phyloP scores from a whole-genome alignment of 352 stramenopile species.

The Globisporangium ultimum region DNA sequence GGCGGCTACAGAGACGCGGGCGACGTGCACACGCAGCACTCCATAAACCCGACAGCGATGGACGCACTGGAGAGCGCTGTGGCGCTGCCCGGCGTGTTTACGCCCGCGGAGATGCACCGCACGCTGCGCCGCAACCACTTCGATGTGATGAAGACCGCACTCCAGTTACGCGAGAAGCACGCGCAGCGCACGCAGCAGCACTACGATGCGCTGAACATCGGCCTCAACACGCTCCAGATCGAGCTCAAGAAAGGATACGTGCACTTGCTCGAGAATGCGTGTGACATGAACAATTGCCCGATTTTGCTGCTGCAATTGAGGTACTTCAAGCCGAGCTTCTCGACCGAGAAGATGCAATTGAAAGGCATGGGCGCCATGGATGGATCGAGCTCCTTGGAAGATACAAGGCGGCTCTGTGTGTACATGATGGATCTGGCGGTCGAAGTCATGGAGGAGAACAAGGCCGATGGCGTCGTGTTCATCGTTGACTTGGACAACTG shows the following conservation, averaged over 20 bases:
- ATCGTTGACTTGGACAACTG: conserved; percentile 60
- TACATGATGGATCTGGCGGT: conserved; percentile 78
- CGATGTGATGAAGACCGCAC: conserved; percentile 66
- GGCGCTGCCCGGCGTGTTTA: conserved; percentile 59
- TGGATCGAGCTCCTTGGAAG: conserved; percentile 61
- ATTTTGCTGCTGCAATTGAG: conserved; percentile 59
- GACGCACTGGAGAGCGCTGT: conserved; percentile 67
- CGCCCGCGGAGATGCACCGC: conserved; percentile 43
- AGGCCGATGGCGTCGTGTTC: conserved; percentile 60
- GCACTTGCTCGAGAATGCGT: conserved; percentile 61
- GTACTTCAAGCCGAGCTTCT: conserved; percentile 63
- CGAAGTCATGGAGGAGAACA: conserved; percentile 67
- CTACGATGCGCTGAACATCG: conserved; percentile 65
- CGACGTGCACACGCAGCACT: conserved; percentile 26
- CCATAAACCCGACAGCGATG: conserved; percentile 39
- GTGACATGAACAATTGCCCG: conserved; percentile 44
- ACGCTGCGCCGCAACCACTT: conserved; percentile 57
- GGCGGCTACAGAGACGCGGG: conserved; percentile 29
- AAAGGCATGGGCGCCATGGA: conserved; percentile 51
- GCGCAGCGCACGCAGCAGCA: conserved; percentile 36
- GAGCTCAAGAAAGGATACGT: conserved; percentile 75
- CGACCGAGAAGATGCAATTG: conserved; percentile 51
- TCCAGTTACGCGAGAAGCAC: conserved; percentile 72
- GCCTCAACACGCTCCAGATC: conserved; percentile 46
- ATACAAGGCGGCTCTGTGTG: conserved; percentile 60